phyloP scores from a whole-genome alignment of 352 stramenopile genomes.

The Globisporangium okanoganense region DNA sequence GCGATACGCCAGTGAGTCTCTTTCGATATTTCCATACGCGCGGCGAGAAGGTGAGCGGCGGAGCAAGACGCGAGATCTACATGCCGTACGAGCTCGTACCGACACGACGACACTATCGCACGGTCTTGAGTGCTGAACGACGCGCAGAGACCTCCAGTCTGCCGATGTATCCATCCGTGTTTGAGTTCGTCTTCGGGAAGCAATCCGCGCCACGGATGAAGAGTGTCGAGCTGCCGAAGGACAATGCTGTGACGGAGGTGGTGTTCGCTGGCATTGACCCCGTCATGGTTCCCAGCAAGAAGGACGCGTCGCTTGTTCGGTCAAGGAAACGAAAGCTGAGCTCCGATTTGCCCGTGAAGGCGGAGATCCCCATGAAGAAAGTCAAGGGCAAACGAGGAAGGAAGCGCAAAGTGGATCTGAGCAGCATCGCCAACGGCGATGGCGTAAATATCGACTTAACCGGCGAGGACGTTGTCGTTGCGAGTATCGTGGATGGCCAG shows the following conservation, averaged over 20 bases:
- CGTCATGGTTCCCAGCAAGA: not conserved
- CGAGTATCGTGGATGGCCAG: not conserved
- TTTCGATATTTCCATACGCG: slow-evolving; percentile 86
- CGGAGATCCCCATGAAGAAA: slow-evolving; percentile 25
- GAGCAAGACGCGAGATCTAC: slow-evolving; percentile 39
- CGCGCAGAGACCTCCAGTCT: slow-evolving; percentile 22
- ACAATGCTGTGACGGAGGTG: not conserved
- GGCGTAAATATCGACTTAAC: slow-evolving; percentile 29
- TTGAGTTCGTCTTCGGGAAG: slow-evolving; percentile 13
- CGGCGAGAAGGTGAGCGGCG: slow-evolving; percentile 62
- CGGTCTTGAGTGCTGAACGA: slow-evolving; percentile 44
- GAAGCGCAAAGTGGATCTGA: slow-evolving; percentile 5
- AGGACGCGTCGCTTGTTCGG: not conserved
- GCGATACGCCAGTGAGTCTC: slow-evolving; percentile 63
- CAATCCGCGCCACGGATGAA: not conserved
- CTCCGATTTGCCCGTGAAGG: slow-evolving; percentile 12
- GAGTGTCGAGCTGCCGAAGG: not conserved
- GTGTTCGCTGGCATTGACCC: slow-evolving; percentile 3
- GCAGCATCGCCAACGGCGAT: slow-evolving; percentile 7
- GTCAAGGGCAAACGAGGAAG: slow-evolving; percentile 19
- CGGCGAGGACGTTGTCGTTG: slow-evolving; percentile 12
- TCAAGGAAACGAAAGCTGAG: slow-evolving; percentile 42
- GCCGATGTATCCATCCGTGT: slow-evolving; percentile 43
- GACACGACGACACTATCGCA: slow-evolving; percentile 39
- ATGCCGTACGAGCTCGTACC: slow-evolving; percentile 75